These are phyloP conservation scores for Urostyla sp. DNA, from an alignment of 73 alveolate species.

Conservation along the genomic window DNA sequence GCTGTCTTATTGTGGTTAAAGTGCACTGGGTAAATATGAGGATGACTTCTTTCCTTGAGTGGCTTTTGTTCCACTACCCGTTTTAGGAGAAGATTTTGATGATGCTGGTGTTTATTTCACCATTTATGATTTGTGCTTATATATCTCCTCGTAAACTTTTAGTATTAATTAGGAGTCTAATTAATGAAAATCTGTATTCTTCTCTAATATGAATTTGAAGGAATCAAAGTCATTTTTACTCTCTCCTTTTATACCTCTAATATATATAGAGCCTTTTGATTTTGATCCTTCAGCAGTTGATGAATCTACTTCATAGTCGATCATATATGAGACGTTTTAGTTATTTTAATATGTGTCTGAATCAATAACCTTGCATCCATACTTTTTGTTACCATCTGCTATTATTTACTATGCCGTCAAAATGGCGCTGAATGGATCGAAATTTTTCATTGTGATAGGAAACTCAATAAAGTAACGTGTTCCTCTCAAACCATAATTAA, in stretches of 20 bases:
- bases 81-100: not conserved
- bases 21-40: not conserved
- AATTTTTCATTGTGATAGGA: constrained; percentile 65
- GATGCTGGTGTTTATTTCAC: not conserved
- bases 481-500: constrained; percentile 69
- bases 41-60: not conserved
- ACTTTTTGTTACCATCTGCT: constrained; percentile 54
- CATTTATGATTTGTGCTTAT: constrained; percentile 54
- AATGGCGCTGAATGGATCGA: constrained; percentile 62
- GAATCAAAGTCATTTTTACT: constrained; percentile 71
- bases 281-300: constrained; percentile 66
- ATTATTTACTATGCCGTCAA: constrained; percentile 24
- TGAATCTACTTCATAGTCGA: constrained; percentile 55
- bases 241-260: constrained; percentile 80
- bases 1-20: not conserved
- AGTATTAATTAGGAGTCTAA: constrained; percentile 73
- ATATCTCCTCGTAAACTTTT: constrained; percentile 78
- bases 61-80: not conserved
- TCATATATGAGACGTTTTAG: constrained; percentile 55
- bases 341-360: constrained; percentile 55
- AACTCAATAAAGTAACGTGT: constrained; percentile 71
- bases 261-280: constrained; percentile 75
- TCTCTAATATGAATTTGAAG: constrained; percentile 75
- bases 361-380: constrained; percentile 67
- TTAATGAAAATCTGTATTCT: constrained; percentile 73